Evolutionary conservation across 768 basidiomycete species (phyloP).

Genomic region (Inosperma sp.): DNA sequence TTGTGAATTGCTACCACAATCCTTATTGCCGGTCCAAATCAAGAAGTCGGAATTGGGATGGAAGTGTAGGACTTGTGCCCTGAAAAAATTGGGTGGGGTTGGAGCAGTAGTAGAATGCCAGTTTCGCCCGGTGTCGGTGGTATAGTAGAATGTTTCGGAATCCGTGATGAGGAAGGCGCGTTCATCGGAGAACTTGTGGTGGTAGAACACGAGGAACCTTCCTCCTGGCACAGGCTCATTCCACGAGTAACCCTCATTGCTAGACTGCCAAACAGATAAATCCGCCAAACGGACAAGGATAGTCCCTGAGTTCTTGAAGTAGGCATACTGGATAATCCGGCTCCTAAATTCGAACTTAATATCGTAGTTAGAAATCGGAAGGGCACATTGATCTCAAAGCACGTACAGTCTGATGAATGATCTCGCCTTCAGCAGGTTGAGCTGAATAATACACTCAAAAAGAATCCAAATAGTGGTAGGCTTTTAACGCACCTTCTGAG

Average conservation of each 20-base stretch:
- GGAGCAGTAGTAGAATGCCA: slow-evolving; percentile 66
- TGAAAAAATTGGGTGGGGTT: slow-evolving; percentile 72
- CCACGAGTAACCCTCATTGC: slow-evolving; percentile 95
- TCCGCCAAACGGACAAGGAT: slow-evolving; percentile 79
- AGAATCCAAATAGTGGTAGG: neutral
- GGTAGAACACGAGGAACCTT: slow-evolving; percentile 77
- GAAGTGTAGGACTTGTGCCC: slow-evolving; percentile 75
- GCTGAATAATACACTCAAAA: slow-evolving; percentile 41
- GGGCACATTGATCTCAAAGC: neutral
- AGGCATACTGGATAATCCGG: slow-evolving; percentile 69
- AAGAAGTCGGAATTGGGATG: slow-evolving; percentile 81
- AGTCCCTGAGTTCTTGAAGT: slow-evolving; percentile 83
- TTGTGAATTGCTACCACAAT: slow-evolving; percentile 43
- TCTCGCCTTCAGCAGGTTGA: slow-evolving; percentile 71
- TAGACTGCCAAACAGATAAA: slow-evolving; percentile 84
- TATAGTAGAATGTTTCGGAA: slow-evolving; percentile 60
- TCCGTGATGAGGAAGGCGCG: slow-evolving; percentile 90
- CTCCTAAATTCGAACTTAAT: slow-evolving; percentile 61
- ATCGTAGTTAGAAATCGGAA: neutral
- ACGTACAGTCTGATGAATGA: slow-evolving; percentile 71
- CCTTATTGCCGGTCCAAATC: slow-evolving; percentile 81
- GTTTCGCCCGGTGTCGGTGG: slow-evolving; percentile 71
- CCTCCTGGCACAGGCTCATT: slow-evolving; percentile 53
- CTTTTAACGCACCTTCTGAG: slow-evolving; percentile 63
- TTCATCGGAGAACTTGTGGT: slow-evolving; percentile 73